Percentiles rank a stretch among this genome's conserved stretches.
phyloP scores from a whole-genome alignment of 352 stramenopile species.

The Phytophthora sansomeana region DNA sequence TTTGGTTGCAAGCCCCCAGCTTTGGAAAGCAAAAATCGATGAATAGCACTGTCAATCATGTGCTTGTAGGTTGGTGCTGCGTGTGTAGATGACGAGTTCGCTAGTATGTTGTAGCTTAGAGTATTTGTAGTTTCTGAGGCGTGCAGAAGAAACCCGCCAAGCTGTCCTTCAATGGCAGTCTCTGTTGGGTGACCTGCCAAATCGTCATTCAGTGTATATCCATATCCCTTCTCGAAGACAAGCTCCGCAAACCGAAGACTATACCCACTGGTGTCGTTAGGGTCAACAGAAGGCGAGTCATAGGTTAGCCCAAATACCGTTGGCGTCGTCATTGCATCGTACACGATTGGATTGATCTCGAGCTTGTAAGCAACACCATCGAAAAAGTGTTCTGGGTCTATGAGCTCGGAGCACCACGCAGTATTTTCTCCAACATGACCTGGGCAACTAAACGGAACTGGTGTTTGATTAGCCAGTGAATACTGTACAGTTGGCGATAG shows the following conservation, averaged over 20 bases:
- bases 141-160: conserved; percentile 62
- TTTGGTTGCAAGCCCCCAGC: conserved; percentile 15
- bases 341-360: conserved; percentile 46
- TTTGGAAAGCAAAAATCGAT: conserved; percentile 52
- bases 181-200: conserved; percentile 6
- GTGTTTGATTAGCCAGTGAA: conserved; percentile 35
- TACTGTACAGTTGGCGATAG: conserved; percentile 48
- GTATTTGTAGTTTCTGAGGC: conserved; percentile 44
- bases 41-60: conserved; percentile 64
- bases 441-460: conserved; percentile 60
- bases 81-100: conserved; percentile 62
- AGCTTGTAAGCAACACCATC: conserved; percentile 43
- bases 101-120: conserved; percentile 68
- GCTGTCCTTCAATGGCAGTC: conserved; percentile 46
- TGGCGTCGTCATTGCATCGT: conserved; percentile 37
- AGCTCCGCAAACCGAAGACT: conserved; percentile 67
- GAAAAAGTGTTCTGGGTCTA: conserved; percentile 20
- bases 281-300: conserved; percentile 39
- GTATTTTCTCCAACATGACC: conserved; percentile 23
- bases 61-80: conserved; percentile 63
- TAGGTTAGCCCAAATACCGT: conserved; percentile 69
- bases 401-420: conserved; percentile 29
- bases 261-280: conserved; percentile 64
- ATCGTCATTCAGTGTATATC: conserved; percentile 18
- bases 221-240: conserved; percentile 59